Evolutionary conservation across 179 eudicot genomes (phyloP).

Genomic region (Drosera spatulata): DNA sequence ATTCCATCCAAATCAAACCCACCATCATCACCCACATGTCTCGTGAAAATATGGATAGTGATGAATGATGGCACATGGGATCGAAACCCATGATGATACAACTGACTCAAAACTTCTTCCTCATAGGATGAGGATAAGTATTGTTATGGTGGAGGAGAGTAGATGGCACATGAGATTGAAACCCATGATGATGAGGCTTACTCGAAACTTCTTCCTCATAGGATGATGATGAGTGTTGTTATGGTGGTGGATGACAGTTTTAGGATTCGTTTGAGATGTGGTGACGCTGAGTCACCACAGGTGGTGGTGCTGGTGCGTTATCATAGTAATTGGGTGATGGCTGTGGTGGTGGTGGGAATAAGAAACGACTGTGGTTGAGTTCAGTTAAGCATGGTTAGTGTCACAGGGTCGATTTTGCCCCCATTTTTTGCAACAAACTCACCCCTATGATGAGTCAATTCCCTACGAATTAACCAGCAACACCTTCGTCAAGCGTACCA

Average conservation of each 20-base stretch:
- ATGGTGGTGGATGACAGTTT: constrained; percentile 7
- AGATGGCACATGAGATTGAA: constrained; percentile 29
- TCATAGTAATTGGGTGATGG: constrained; percentile 6
- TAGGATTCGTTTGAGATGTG: constrained; percentile 8
- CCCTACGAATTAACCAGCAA: too few species aligned
- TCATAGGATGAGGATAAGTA: constrained; percentile 7
- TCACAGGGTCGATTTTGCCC: too few species aligned
- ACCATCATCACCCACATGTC: constrained; percentile 8
- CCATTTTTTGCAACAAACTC: too few species aligned
- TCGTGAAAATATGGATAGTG: constrained; percentile 21
- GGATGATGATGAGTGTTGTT: constrained; percentile 7
- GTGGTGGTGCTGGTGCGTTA: constrained; percentile 8
- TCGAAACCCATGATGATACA: constrained; percentile 14
- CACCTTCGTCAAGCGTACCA: too few species aligned
- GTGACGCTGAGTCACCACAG: neutral
- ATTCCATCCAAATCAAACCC: constrained; percentile 16
- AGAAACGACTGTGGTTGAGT: too few species aligned
- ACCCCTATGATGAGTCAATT: too few species aligned
- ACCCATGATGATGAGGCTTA: constrained; percentile 12
- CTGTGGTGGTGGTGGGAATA: constrained; percentile 7
- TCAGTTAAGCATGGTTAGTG: too few species aligned
- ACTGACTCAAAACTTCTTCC: neutral
- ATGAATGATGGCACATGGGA: constrained; percentile 35
- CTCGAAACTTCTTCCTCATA: neutral
- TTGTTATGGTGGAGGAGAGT: constrained; percentile 6